Evolutionary conservation across 257 asterid genomes (phyloP).

Genomic region (Dorcoceras hygrometricum): DNA sequence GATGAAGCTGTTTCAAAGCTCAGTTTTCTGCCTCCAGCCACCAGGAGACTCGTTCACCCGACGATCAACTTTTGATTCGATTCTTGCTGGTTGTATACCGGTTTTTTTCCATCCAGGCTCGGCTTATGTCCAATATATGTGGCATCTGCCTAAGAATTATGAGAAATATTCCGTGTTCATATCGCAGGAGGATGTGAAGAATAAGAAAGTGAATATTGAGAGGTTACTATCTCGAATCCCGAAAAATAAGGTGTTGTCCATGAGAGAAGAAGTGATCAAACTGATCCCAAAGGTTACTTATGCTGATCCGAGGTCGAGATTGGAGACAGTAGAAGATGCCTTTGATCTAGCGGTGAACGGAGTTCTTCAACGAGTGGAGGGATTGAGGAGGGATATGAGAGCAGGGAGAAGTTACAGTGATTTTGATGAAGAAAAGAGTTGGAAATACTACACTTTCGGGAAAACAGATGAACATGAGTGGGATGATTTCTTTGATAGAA

Average conservation of each 20-base stretch:
- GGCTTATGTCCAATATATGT: slow-evolving; percentile 73
- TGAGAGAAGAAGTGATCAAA: slow-evolving; percentile 75
- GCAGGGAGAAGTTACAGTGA: slow-evolving; percentile 37
- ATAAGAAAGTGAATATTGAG: slow-evolving; percentile 50
- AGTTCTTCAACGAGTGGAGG: slow-evolving; percentile 45
- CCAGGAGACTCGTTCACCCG: slow-evolving; percentile 82
- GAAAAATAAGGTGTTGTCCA: slow-evolving; percentile 35
- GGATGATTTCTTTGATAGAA: slow-evolving; percentile 66
- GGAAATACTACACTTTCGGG: slow-evolving; percentile 80
- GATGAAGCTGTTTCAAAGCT: slow-evolving; percentile 57
- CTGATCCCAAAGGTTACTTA: slow-evolving; percentile 70
- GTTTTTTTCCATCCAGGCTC: slow-evolving; percentile 80
- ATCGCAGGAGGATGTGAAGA: slow-evolving; percentile 57
- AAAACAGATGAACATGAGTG: slow-evolving; percentile 54
- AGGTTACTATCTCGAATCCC: slow-evolving; percentile 45
- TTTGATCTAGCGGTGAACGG: slow-evolving; percentile 65
- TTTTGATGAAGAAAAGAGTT: slow-evolving; percentile 61
- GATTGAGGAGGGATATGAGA: slow-evolving; percentile 40
- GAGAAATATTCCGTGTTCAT: slow-evolving; percentile 62
- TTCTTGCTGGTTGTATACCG: slow-evolving; percentile 83
- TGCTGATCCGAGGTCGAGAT: slow-evolving; percentile 53
- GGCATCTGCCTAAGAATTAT: slow-evolving; percentile 68
- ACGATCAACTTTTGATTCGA: slow-evolving; percentile 75
- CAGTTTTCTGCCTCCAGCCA: slow-evolving; percentile 80
- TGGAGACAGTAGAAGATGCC: slow-evolving; percentile 58